Percentiles rank a stretch among this genome's conserved stretches.
phyloP scores from a whole-genome alignment of 768 basidiomycete species.

The Podaxis mareebaensis region DNA sequence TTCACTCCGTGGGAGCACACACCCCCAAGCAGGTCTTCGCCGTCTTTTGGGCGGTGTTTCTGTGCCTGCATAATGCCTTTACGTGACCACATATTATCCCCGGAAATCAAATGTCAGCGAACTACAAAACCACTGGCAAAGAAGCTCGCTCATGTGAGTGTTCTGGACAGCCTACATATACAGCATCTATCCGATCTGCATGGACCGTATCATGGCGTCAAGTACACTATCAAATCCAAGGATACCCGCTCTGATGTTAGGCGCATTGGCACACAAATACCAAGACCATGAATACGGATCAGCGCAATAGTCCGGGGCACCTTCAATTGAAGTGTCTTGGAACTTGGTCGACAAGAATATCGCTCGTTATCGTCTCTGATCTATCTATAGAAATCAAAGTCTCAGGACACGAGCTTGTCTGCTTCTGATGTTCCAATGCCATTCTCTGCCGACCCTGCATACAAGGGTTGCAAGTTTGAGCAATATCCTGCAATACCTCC shows the following conservation, averaged over 20 bases:
- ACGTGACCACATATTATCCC: not conserved
- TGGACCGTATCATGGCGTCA: not conserved
- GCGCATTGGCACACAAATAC: not conserved
- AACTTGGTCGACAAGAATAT: not conserved
- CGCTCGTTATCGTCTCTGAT: not conserved
- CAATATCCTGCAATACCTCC: too few species aligned
- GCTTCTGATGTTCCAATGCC: not conserved
- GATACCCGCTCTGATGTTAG: too few species aligned
- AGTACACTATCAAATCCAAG: not conserved
- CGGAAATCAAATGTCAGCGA: slow-evolving; percentile 7
- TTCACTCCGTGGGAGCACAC: slow-evolving; percentile 9
- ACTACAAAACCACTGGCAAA: not conserved
- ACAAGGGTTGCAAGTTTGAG: not conserved
- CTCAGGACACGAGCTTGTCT: not conserved
- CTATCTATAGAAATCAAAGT: not conserved
- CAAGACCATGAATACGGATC: not conserved
- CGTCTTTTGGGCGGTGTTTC: slow-evolving; percentile 12
- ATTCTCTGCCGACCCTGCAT: not conserved
- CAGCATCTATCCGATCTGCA: slow-evolving; percentile 5
- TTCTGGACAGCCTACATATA: not conserved
- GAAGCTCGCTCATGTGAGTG: slow-evolving; percentile 2
- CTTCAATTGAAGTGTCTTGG: not conserved
- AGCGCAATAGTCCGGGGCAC: not conserved
- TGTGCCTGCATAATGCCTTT: slow-evolving; percentile 8
- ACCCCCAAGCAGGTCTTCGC: not conserved